Percentiles rank a stretch among this genome's conserved stretches.
Evolutionary conservation across 768 basidiomycete species (phyloP).

Genomic region (Mycena capillaripes): DNA sequence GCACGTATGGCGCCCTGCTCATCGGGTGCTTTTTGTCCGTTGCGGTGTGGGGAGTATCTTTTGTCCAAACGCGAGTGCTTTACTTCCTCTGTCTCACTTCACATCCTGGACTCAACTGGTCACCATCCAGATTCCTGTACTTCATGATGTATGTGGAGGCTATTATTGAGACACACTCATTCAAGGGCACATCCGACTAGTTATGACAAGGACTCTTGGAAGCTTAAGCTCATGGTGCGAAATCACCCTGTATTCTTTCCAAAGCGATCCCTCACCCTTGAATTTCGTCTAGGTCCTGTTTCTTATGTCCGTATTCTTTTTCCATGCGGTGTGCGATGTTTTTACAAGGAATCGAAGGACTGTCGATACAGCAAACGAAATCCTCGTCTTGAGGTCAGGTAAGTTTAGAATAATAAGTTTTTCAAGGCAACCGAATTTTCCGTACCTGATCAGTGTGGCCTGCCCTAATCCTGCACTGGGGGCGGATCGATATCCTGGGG

Average conservation of each 20-base stretch:
- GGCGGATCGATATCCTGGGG: slow-evolving; percentile 2
- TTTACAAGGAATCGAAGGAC: neutral
- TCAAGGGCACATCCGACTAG: neutral
- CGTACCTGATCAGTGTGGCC: slow-evolving; percentile 20
- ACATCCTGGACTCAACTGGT: neutral
- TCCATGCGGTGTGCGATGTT: neutral
- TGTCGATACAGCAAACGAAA: slow-evolving; percentile 20
- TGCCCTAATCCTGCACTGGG: slow-evolving; percentile 22
- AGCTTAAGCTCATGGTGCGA: slow-evolving; percentile 17
- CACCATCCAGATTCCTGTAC: slow-evolving; percentile 1
- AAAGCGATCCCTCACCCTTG: neutral
- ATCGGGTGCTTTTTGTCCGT: slow-evolving; percentile 21
- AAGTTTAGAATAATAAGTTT: neutral
- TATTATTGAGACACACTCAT: neutral
- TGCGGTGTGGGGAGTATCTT: slow-evolving; percentile 10
- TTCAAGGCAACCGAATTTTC: neutral
- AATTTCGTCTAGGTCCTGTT: slow-evolving; percentile 11
- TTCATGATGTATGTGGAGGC: neutral
- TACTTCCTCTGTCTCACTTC: neutral
- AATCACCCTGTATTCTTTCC: neutral
- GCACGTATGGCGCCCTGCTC: slow-evolving; percentile 15
- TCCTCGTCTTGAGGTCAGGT: slow-evolving; percentile 18
- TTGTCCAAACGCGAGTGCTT: slow-evolving; percentile 17
- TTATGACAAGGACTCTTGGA: slow-evolving; percentile 7
- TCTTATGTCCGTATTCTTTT: neutral